Evolutionary conservation across 2,329 filamentous ascomycete genomes (phyloP), one percentile per base, ranked within the genome.

Genomic region (Fusarium subglutinans): DNA sequence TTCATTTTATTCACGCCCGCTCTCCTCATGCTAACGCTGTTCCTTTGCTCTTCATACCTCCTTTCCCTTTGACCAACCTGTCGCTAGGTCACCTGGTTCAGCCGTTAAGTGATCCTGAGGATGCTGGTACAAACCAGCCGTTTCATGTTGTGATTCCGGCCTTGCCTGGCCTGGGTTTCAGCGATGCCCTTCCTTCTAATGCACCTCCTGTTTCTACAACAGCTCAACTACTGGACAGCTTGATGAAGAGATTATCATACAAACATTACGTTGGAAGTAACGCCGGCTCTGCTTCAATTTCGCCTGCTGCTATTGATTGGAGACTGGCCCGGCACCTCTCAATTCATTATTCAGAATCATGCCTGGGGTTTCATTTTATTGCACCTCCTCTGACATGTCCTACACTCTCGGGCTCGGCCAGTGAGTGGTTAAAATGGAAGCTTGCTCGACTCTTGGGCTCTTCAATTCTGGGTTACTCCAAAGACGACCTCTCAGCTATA

Each of bases 81-180:
- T 89, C 90, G 9, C 83, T 92, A 24, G 82, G 84, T 14, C 87
- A 90, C 37, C 83, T 92, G 63, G 83, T 91, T 59, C 82, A 86
- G 37, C 82, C 84, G 9, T 83, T 93, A 48, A 87, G 87, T 8
- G 83, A 89, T 28, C 89, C 90, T 5, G 81, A 87, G 15, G 83
- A 86, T 80, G 79, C 81, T 74, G 76, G 80, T 61, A 75, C 77
- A 47, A 76, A 81, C 24, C 87, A 89, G 67, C 85, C 90, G 2
- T 93, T 93, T 76, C 89, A 93, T 76, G 78, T 93, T n/a, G 86
- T 93, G 26, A 88, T 89, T 26, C 91, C 91, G 3, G 90, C 89
- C 48, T 85, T 93, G 26, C 91, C 91, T 0, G 91, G 91, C 1
- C 83, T 92, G 51, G 91, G 90, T 22, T 93, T 93, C 77, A 92